These are phyloP conservation scores for Nematocida sp. DNA, from an alignment of 371 early-diverging fungal genomes.

Conservation along the genomic window DNA sequence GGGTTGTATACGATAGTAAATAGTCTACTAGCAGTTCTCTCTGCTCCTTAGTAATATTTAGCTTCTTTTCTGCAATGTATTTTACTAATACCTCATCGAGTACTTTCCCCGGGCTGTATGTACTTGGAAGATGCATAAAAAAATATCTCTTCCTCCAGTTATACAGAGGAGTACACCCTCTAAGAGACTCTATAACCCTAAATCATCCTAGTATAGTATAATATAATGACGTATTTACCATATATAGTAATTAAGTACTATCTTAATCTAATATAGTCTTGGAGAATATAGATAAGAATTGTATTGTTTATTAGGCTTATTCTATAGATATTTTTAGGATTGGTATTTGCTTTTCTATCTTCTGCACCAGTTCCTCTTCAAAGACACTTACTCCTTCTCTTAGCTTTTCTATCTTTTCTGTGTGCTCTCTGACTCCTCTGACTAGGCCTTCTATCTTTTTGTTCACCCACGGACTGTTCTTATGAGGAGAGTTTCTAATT, in stretches of 20 bases:
- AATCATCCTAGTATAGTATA: too few species aligned
- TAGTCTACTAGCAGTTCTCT: slow-evolving; percentile 8
- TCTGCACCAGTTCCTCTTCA: not conserved
- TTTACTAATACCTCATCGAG: not conserved
- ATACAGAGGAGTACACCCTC: not conserved
- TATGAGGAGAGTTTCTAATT: slow-evolving; percentile 23
- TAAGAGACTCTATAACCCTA: too few species aligned
- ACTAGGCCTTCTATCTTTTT: slow-evolving; percentile 9
- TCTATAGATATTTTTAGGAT: slow-evolving; percentile 10
- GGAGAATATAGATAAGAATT: too few species aligned
- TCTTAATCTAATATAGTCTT: too few species aligned
- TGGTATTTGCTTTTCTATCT: slow-evolving; percentile 21
- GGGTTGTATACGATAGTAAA: slow-evolving; percentile 31
- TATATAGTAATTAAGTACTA: too few species aligned
- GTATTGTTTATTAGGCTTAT: too few species aligned
- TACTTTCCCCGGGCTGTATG: not conserved
- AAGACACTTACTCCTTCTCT: slow-evolving; percentile 4
- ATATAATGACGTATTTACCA: too few species aligned
- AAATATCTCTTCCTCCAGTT: not conserved
- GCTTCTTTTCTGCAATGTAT: not conserved
- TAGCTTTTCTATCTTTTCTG: not conserved
- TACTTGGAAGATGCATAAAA: slow-evolving; percentile 28
- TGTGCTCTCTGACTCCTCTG: slow-evolving; percentile 18
- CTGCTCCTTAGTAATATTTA: not conserved
- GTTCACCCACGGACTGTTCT: slow-evolving; percentile 22